Evolutionary conservation across 352 stramenopile species (phyloP).

Genomic region (Pythium pyrilobum): DNA sequence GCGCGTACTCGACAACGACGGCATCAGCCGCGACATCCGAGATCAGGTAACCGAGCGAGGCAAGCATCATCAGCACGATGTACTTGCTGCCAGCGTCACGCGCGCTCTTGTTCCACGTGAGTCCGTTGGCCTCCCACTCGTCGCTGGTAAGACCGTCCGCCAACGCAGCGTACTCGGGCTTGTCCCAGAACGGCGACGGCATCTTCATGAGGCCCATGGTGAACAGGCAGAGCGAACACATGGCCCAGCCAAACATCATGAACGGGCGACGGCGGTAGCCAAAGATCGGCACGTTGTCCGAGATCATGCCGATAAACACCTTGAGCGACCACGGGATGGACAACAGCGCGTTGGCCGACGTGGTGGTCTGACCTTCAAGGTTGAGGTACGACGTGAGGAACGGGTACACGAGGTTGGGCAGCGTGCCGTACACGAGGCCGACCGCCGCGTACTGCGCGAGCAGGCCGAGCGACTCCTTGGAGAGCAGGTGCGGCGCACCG

Average conservation of each 20-base stretch:
- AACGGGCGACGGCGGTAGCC: constrained; percentile 34
- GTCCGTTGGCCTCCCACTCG: neutral
- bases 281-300: constrained; percentile 30
- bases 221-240: constrained; percentile 15
- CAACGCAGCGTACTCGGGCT: neutral
- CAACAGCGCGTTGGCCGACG: constrained; percentile 22
- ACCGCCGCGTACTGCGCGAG: constrained; percentile 22
- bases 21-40: constrained; percentile 28
- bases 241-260: constrained; percentile 31
- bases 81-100: constrained; percentile 20
- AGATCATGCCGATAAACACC: constrained; percentile 29
- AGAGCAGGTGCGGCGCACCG: constrained; percentile 17
- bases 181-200: constrained; percentile 18
- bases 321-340: constrained; percentile 35
- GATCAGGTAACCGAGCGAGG: constrained; percentile 29
- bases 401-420: constrained; percentile 25
- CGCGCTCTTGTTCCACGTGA: constrained; percentile 16
- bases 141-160: neutral
- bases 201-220: constrained; percentile 25
- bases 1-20: constrained; percentile 23
- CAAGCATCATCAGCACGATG: constrained; percentile 25
- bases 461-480: constrained; percentile 23
- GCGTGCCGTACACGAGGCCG: constrained; percentile 26
- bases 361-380: constrained; percentile 19
- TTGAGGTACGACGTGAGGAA: constrained; percentile 26